Evolutionary conservation across 257 asterid genomes (phyloP), one percentile per base, ranked within the genome.

Genomic region (Gardenia jasminoides): DNA sequence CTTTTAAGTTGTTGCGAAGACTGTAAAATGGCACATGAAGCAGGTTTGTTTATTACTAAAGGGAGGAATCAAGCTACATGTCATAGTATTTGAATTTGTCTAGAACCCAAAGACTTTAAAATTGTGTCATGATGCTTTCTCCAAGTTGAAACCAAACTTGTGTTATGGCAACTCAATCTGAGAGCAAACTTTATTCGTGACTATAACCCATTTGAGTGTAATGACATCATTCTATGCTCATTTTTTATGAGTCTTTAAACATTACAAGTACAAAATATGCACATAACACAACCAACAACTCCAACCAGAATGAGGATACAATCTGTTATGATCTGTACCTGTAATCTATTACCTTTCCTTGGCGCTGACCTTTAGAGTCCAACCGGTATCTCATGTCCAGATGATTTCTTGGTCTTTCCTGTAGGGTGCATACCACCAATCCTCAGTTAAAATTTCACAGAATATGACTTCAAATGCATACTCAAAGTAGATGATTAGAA

Each of bases 391-490:
- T 88, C 97, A 95, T 88, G 80, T 95, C 99, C 88, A 95, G 72
- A 91, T 95, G 99, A 81, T 95, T 93, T 89, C 96, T 91, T 59
- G 99, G 98, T 84, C 89, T 92, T 88, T 95, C 99, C 99, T 95
- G 85, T 52, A 33, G 30, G 62, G 72, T 50, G 75, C 47, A 74
- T 67, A 81, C 70, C 26, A 76, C 26, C 82, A 80, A 43, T 65
- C 3, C 41, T 50, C 79, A 61, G 79, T 52, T 28, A 78, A 19
- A 26, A 61, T 30, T 66, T 78, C 39, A 41, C 22, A 28, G 7
- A 70, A 74, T 10, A 48, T 33, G 75, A 30, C 26, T 44, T 36
- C 6, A 36, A 3, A 36, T 36, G 44, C 68, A 24, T 44, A 22
- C 31, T 44, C 79, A 66, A 77, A 41, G 4, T 17, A 52, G 59